These are phyloP conservation scores for Leishmania lainsoni DNA, from an alignment of 208 protist species.

Conservation along the genomic window DNA sequence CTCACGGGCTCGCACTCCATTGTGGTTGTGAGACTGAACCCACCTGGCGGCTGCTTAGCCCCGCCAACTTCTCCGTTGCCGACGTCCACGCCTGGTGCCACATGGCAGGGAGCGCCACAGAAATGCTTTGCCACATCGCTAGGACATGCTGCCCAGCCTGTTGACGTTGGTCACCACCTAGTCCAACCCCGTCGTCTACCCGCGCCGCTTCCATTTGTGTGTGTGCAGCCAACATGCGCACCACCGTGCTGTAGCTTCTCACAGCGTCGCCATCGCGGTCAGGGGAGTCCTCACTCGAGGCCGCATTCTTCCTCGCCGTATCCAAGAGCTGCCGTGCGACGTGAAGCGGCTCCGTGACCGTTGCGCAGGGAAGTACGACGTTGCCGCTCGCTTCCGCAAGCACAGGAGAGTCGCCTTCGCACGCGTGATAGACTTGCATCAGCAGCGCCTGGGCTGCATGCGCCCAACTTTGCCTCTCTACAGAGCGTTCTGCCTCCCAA, in stretches of 20 bases:
- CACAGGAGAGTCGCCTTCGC: not conserved
- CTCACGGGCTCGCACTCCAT: not conserved
- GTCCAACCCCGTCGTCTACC: not conserved
- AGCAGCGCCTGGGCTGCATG: not conserved
- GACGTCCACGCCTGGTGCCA: conserved; percentile 14
- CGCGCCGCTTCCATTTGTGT: not conserved
- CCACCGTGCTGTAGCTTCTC: not conserved
- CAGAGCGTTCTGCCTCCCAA: not conserved
- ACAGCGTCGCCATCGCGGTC: not conserved
- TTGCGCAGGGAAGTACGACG: not conserved
- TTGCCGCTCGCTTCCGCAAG: not conserved
- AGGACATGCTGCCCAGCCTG: not conserved
- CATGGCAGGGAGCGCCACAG: not conserved
- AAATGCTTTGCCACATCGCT: conserved; percentile 4
- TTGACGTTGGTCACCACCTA: not conserved
- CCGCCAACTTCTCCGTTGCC: not conserved
- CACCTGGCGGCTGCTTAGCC: not conserved
- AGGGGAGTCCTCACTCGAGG: not conserved
- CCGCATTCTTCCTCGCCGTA: not conserved
- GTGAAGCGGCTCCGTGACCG: not conserved
- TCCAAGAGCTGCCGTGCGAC: not conserved
- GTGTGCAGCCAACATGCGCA: not conserved
- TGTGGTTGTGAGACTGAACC: not conserved
- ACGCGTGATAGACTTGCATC: not conserved
- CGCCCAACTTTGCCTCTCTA: not conserved